Evolutionary conservation across 2,329 filamentous ascomycete species (phyloP).

Genomic region (Microcyclospora tardicrescens): DNA sequence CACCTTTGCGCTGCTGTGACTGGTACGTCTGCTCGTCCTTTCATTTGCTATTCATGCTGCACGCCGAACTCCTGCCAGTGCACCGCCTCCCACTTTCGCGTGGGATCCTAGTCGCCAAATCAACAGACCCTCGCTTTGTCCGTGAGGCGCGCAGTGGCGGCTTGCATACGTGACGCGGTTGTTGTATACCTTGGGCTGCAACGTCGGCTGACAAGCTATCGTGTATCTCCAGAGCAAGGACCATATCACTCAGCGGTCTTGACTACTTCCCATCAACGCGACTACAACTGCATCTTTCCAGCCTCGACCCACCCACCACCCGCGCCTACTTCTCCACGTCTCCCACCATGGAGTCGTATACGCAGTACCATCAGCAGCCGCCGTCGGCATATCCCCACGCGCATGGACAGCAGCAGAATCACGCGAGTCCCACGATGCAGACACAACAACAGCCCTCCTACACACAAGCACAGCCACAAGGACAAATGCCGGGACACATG

Average conservation of each 20-base stretch:
- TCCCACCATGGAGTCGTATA: constrained; percentile 33
- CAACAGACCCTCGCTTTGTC: not conserved
- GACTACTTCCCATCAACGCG: not conserved
- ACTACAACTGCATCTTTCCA: not conserved
- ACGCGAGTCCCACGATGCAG: constrained; percentile 62
- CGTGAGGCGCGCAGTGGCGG: not conserved
- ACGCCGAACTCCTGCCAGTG: not conserved
- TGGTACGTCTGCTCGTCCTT: constrained; percentile 4
- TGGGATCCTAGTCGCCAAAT: not conserved
- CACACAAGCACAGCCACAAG: constrained; percentile 44
- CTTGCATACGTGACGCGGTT: not conserved
- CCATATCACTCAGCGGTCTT: constrained; percentile 2
- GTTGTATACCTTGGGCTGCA: constrained; percentile 2
- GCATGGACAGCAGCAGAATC: constrained; percentile 43
- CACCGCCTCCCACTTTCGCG: not conserved
- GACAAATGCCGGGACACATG: constrained; percentile 43
- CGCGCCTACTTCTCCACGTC: constrained; percentile 4
- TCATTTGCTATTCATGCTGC: not conserved
- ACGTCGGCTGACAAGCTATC: constrained; percentile 10
- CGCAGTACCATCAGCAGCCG: constrained; percentile 36
- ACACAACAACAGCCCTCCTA: constrained; percentile 50
- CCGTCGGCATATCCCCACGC: constrained; percentile 26
- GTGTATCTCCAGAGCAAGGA: constrained; percentile 6
- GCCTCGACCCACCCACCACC: constrained; percentile 8
- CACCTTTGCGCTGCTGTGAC: constrained; percentile 4